These are phyloP conservation scores for Aspergillus clavatus DNA, from an alignment of 2,329 filamentous ascomycete species.

Conservation along the genomic window DNA sequence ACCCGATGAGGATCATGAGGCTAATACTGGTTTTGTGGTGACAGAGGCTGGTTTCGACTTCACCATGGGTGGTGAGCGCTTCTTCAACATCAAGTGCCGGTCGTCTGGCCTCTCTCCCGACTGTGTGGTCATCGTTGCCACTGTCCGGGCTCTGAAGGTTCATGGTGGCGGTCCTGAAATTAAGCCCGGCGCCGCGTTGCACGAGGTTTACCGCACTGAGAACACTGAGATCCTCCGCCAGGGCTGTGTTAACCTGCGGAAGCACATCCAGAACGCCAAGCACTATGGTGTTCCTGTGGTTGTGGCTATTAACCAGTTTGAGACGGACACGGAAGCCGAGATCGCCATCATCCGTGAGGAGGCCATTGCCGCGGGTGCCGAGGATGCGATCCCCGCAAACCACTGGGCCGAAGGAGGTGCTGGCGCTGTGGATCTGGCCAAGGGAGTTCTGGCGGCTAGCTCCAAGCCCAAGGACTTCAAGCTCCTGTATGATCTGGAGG, in stretches of 20 bases:
- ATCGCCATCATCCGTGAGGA: constrained; percentile 85
- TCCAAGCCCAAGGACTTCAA: constrained; percentile 83
- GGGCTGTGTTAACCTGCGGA: constrained; percentile 89
- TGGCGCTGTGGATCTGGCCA: constrained; percentile 82
- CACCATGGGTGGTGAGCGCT: constrained; percentile 98
- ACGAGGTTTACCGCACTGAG: constrained; percentile 85
- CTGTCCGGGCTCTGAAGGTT: constrained; percentile 91
- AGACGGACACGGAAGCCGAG: constrained; percentile 89
- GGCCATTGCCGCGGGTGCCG: constrained; percentile 82
- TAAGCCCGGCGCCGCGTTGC: constrained; percentile 75
- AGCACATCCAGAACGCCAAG: constrained; percentile 89
- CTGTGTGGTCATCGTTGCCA: constrained; percentile 90
- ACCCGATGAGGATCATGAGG: constrained; percentile 74
- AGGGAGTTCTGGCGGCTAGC: constrained; percentile 76
- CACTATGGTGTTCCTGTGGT: constrained; percentile 89
- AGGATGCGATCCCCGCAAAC: constrained; percentile 88
- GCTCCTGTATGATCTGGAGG: constrained; percentile 76
- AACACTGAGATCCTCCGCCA: constrained; percentile 85
- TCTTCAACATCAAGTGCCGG: constrained; percentile 99
- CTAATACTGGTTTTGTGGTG: constrained; percentile 86
- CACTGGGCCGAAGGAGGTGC: constrained; percentile 96
- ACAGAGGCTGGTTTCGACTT: constrained; percentile 99
- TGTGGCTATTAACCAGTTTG: constrained; percentile 95
- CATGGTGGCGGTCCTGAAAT: constrained; percentile 96
- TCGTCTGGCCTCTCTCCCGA: constrained; percentile 89